Evolutionary conservation across 495 filamentous ascomycete genomes (phyloP).

Genomic region (Talaromyces nanjingensis): DNA sequence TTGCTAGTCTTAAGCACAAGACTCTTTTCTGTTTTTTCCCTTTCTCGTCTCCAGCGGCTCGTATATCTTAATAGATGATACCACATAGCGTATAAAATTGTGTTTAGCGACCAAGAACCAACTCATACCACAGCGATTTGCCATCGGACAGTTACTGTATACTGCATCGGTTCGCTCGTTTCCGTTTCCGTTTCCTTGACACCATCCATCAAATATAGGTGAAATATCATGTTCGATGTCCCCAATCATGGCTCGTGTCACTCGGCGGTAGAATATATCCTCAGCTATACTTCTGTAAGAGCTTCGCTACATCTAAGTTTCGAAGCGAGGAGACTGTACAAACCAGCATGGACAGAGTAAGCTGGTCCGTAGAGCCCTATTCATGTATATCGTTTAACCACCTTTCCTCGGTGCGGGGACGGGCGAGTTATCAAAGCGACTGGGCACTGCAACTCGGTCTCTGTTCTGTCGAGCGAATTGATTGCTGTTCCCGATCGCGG

Average conservation of each 20-base stretch:
- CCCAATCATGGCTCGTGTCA: background rate
- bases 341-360: background rate
- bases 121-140: background rate
- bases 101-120: background rate
- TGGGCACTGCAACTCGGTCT: conserved; percentile 11
- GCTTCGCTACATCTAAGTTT: background rate
- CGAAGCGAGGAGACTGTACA: background rate
- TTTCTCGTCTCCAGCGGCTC: background rate
- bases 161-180: background rate
- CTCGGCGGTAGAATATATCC: background rate
- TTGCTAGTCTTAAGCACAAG: background rate
- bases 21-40: background rate
- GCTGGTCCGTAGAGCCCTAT: background rate
- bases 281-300: background rate
- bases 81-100: background rate
- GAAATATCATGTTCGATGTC: background rate
- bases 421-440: conserved; percentile 13
- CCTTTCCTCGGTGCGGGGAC: conserved; percentile 24
- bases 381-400: conserved; percentile 10
- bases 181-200: background rate
- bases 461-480: conserved; percentile 23
- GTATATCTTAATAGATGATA: background rate
- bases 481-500: conserved; percentile 31
- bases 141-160: background rate
- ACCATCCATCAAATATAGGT: background rate